Percentiles rank a stretch among this genome's conserved stretches.
Evolutionary conservation across 2,329 filamentous ascomycete species (phyloP).

Genomic region (Trichothecium roseum): DNA sequence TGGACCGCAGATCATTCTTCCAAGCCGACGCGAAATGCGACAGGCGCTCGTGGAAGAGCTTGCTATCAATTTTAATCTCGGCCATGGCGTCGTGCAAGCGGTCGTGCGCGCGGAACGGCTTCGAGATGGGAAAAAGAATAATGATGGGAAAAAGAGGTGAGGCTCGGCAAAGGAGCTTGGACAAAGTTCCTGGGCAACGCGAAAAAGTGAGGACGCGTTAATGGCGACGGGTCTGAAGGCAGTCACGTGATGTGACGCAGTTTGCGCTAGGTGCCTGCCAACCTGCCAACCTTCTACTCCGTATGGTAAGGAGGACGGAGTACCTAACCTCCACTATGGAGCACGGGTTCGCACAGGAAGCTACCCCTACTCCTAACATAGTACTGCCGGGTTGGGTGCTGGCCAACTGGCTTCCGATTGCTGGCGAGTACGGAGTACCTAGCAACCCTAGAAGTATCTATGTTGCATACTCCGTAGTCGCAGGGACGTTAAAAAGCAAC

Average conservation of each 20-base stretch:
- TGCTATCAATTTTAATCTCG: slow-evolving; percentile 92
- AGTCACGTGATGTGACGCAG: slow-evolving; percentile 22
- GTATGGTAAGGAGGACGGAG: not conserved
- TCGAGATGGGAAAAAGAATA: slow-evolving; percentile 13
- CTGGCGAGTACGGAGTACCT: too few species aligned
- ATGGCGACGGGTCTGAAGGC: slow-evolving; percentile 17
- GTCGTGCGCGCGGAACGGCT: slow-evolving; percentile 15
- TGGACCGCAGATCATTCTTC: slow-evolving; percentile 90
- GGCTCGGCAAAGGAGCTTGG: slow-evolving; percentile 9
- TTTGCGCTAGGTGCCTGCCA: too few species aligned
- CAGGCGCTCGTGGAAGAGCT: slow-evolving; percentile 87
- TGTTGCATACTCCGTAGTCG: too few species aligned
- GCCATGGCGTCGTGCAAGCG: slow-evolving; percentile 40
- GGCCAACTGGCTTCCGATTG: too few species aligned
- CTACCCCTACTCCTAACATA: not conserved
- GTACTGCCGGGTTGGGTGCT: too few species aligned
- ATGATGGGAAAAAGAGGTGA: slow-evolving; percentile 11
- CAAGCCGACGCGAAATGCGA: slow-evolving; percentile 79
- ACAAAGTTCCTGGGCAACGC: slow-evolving; percentile 15
- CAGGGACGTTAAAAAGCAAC: too few species aligned
- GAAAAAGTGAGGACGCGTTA: slow-evolving; percentile 32
- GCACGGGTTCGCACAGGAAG: not conserved
- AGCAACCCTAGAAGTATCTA: too few species aligned
- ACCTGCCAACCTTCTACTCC: too few species aligned
- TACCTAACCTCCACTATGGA: not conserved